Base-by-base conservation (phyloP, 1,284 basidiomycete genomes). In the Xerocomus minutiporus region DNA sequence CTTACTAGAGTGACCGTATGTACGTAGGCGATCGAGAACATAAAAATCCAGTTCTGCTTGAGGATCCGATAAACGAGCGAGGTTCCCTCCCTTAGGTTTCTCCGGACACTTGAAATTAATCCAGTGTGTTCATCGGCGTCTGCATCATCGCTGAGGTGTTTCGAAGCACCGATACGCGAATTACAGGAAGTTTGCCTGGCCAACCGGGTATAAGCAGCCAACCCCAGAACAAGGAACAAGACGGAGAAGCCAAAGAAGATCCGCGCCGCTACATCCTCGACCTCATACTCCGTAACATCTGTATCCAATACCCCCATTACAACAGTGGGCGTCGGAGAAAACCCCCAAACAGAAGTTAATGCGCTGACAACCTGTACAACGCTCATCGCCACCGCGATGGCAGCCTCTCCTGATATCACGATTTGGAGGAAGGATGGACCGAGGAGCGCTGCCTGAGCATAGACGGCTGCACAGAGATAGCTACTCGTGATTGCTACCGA, bases 1-100 rank as follows among this genome's bases (percentile, higher is more conserved):
- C 41, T 42, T 28, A 93, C 91, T 64, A 95, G 71, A 12, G 91
- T 93, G 31, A 91, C 78, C 15, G 84, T 67, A 62, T 90, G 93
- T 2, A 88, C 83, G 63, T 83, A 90, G 4, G 81, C 79, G 3
- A 88, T 84, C 6, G 90, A 84, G 45, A 89, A 58, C 64, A 93
- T 85, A 64, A 85, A 85, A 5, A 74, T 60, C 2, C 77, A 60
- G 63, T 94, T 94, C 51, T 77, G 73, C 62, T 80, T 83, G 2
- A 80, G 77, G 6, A 88, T 67, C 26, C 77, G 73, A 38, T 78
- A 56, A n/a, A 83, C 76, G 38, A 73, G 72, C n/a, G 63, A 62
- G 42, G 66, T 74, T 49, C 73, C 71, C 28, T 65, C 61, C 8
- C 59, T 54, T 20, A 55, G 55, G 38, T 53, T 54, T 23, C 50